phyloP scores from a whole-genome alignment of 73 alveolate species.

The Urostyla sp. region DNA sequence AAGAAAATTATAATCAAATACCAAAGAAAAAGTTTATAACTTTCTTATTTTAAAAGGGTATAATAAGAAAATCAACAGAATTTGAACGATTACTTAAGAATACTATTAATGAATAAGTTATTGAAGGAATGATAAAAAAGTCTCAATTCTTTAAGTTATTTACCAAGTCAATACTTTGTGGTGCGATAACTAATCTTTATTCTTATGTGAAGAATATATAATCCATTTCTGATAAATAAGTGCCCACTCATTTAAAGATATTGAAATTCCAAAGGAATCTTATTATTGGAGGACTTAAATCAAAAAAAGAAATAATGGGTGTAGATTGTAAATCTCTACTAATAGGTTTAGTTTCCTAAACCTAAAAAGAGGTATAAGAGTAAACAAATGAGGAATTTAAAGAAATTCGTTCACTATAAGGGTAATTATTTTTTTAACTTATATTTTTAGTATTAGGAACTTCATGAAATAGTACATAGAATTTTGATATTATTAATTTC shows the following conservation, averaged over 20 bases:
- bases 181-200: slow-evolving; percentile 46
- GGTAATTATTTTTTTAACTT: not conserved
- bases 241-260: slow-evolving; percentile 37
- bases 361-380: not conserved
- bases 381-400: not conserved
- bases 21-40: not conserved
- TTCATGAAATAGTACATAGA: not conserved
- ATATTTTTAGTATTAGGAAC: slow-evolving; percentile 9
- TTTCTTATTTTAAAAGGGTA: slow-evolving; percentile 18
- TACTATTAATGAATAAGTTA: slow-evolving; percentile 9
- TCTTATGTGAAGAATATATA: slow-evolving; percentile 21
- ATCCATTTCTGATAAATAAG: slow-evolving; percentile 20
- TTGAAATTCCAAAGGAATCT: slow-evolving; percentile 38
- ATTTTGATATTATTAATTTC: not conserved
- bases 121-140: slow-evolving; percentile 34
- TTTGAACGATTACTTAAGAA: slow-evolving; percentile 38
- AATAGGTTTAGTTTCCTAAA: slow-evolving; percentile 21
- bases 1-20: slow-evolving; percentile 1
- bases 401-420: not conserved
- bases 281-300: slow-evolving; percentile 27
- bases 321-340: slow-evolving; percentile 36
- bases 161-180: slow-evolving; percentile 29
- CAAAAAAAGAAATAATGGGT: slow-evolving; percentile 33
- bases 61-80: slow-evolving; percentile 16
- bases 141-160: slow-evolving; percentile 29